Evolutionary conservation across 1,284 basidiomycete genomes (phyloP).

Genomic region (Apiotrichum brassicae): DNA sequence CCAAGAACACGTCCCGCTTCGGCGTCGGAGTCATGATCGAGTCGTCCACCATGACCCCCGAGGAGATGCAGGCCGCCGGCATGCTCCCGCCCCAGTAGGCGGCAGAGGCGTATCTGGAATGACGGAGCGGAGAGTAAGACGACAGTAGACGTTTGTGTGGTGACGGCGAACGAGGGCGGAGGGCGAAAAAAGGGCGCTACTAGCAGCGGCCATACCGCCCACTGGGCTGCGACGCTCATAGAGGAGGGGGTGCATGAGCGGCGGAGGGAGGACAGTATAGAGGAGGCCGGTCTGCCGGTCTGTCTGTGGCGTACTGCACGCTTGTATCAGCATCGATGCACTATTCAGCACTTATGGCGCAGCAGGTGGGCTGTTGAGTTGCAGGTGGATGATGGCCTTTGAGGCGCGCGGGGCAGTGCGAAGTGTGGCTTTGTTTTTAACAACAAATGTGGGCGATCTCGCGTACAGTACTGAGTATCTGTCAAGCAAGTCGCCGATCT

Average conservation of each 20-base stretch:
- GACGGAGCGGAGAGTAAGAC: not conserved
- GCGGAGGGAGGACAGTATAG: not conserved
- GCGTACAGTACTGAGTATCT: no score
- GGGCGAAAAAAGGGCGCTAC: not conserved
- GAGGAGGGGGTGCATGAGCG: not conserved
- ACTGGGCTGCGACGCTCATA: not conserved
- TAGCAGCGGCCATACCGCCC: not conserved
- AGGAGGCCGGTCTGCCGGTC: not conserved
- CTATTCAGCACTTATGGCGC: constrained; percentile 18
- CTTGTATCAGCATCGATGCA: constrained; percentile 34
- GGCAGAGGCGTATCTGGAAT: not conserved
- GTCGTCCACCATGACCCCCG: constrained; percentile 45
- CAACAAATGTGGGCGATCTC: no score
- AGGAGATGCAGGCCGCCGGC: constrained; percentile 47
- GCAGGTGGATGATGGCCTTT: no score
- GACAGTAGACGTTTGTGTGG: no score
- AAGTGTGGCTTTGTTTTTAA: no score
- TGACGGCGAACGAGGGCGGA: not conserved
- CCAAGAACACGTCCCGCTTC: constrained; percentile 91
- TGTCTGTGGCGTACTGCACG: constrained; percentile 12
- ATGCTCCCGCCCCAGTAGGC: constrained; percentile 35
- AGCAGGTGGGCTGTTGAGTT: no score
- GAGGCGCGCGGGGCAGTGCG: no score
- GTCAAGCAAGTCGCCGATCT: no score
- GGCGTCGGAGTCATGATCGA: constrained; percentile 97